Percentiles rank a stretch among this genome's conserved stretches.
phyloP scores from a whole-genome alignment of 2,329 filamentous ascomycete genomes.

The Fusarium praegraminearum region DNA sequence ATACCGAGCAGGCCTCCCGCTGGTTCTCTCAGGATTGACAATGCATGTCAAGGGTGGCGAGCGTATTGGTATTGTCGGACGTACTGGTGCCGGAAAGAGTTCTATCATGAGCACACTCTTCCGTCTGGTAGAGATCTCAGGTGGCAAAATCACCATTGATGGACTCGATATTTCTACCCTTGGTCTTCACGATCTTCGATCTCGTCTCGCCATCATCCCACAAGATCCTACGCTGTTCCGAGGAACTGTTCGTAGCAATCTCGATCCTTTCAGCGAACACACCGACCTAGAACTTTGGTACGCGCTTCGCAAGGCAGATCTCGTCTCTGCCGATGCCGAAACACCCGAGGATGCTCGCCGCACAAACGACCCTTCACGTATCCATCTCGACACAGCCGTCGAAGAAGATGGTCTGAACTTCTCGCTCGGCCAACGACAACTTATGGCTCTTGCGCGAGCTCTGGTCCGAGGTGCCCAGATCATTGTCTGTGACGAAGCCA shows the following conservation, averaged over 20 bases:
- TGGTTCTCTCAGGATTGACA: constrained; percentile 76
- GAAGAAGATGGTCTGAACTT: constrained; percentile 98
- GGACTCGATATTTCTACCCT: constrained; percentile 78
- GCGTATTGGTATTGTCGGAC: constrained; percentile 83
- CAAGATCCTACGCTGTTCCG: constrained; percentile 87
- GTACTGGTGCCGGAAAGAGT: constrained; percentile 85
- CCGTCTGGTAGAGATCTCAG: constrained; percentile 76
- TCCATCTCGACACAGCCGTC: constrained; percentile 85
- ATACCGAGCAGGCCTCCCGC: constrained; percentile 77
- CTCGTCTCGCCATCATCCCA: constrained; percentile 83
- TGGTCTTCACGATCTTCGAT: constrained; percentile 80
- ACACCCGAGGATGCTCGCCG: constrained; percentile 79
- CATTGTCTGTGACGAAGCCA: constrained; percentile 97
- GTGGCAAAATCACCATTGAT: constrained; percentile 73
- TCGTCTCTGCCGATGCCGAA: constrained; percentile 68
- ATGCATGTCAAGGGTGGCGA: constrained; percentile 82
- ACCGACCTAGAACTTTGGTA: constrained; percentile 82
- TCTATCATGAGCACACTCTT: constrained; percentile 87
- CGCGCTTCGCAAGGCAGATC: constrained; percentile 80
- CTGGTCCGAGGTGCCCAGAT: constrained; percentile 89
- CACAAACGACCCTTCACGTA: constrained; percentile 71
- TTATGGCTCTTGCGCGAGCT: constrained; percentile 93
- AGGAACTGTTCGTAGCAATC: constrained; percentile 81
- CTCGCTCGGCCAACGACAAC: constrained; percentile 91
- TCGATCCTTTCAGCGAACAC: constrained; percentile 85